Base-by-base conservation (phyloP, 345 rosid genomes). In the Lepidium sativum region DNA sequence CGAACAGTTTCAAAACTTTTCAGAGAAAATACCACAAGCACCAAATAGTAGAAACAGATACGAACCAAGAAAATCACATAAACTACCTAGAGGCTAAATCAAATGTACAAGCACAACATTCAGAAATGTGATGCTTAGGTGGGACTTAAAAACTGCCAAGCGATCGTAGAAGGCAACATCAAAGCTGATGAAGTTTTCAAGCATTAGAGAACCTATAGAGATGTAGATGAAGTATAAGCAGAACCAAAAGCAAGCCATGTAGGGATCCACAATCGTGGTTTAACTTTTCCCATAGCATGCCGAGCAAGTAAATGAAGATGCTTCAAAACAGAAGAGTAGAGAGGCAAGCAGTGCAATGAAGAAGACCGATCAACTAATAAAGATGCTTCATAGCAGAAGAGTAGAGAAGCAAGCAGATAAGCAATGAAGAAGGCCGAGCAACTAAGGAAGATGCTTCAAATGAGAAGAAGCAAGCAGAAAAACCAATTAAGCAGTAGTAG, bases 251-350 rank as follows among this genome's bases (percentile, higher is more conserved):
- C 80, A 64, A 58, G 60, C 68, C 60, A 50, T 31, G 60, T 18
- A 69, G 77, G 88, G 83, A 84, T 75, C 82, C 81, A 81, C 85
- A 80, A 81, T 68, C 59, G 80, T 72, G 75, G 79, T 77, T 71
- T 63, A 52, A 27, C 42, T 15, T 54, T 58, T 78, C 84, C 85
- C 88, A 80, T 73, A 40, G 83, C 50, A 68, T 33, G 14, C 40
- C 34, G 35, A 31, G 81, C 33, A 51, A 61, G 48, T 61, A 70
- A 54, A 23, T 9, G 57, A 56, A 13, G 69, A 62, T 37, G 52
- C 61, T 29, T 52, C 61, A 17, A 13, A 51, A 35, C 13, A 55
- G 60, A 37, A 54, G 60, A 54, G 60, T 54, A 53, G 57, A 51
- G 55, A 31, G 32, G 39, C 40, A 34, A 34, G 60, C 43, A 54